Evolutionary conservation across 805 yeast species (phyloP).

Genomic region (Candida ipomoeae): DNA sequence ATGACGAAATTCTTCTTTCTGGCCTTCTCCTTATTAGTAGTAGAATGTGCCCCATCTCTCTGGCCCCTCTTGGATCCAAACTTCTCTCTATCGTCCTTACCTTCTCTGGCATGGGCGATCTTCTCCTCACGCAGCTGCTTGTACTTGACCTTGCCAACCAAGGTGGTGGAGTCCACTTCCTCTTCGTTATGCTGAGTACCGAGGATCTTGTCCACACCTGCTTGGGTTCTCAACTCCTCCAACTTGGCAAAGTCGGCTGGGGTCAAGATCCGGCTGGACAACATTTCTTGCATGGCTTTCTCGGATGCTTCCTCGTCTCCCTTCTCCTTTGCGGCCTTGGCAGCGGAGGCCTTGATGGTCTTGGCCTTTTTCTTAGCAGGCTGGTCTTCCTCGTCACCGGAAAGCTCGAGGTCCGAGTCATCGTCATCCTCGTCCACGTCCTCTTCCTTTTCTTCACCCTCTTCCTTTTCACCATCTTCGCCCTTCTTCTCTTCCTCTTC

Average conservation of each 20-base stretch:
- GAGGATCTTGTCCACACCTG: conserved; percentile 78
- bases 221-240: conserved; percentile 79
- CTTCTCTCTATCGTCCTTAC: conserved; percentile 87
- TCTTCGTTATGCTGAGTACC: conserved; percentile 73
- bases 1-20: conserved; percentile 98
- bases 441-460: conserved; percentile 28
- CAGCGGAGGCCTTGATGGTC: conserved; percentile 21
- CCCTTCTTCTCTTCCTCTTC: conserved; percentile 19
- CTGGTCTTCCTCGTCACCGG: conserved; percentile 32
- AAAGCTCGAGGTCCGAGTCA: conserved; percentile 20
- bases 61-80: conserved; percentile 87
- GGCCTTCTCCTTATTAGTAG: conserved; percentile 94
- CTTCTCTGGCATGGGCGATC: conserved; percentile 81
- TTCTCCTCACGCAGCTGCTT: conserved; percentile 90
- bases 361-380: conserved; percentile 28
- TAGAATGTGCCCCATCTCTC: conserved; percentile 70
- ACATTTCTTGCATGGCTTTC: conserved; percentile 47
- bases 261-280: conserved; percentile 76
- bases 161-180: conserved; percentile 69
- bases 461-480: conserved; percentile 26
- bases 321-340: conserved; percentile 15
- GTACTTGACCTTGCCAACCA: conserved; percentile 75
- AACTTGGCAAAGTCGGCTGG: conserved; percentile 98
- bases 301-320: conserved; percentile 18
- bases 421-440: conserved; percentile 40